Evolutionary conservation across 2,329 filamentous ascomycete species (phyloP), one percentile per base, ranked within the genome.

Genomic region (Sporothrix humicola): DNA sequence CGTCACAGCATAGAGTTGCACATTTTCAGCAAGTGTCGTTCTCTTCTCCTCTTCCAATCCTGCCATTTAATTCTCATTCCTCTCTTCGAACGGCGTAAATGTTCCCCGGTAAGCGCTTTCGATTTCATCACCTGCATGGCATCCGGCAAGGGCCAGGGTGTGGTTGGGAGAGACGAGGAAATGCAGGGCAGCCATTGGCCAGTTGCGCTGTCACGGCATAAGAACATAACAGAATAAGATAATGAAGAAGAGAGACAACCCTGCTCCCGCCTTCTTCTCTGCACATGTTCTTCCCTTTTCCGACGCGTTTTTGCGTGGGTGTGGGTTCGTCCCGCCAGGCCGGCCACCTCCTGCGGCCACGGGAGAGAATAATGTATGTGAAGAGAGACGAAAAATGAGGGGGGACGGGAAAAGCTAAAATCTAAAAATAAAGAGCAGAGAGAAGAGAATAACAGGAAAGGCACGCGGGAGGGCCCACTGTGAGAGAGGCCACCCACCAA

Each of bases 71-170:
- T 56, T 37, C 9, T 10, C 3, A 54, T 26, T 69, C 6, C 48
- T 20, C 20, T 7, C 48, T 26, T 56, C 23, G 0, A 23, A 15
- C 61, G 20, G 42, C 2, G 42, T 26, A 26, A 26, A 26, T 46
- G 61, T 66, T 69, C 37, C 50, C 50, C 17, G 50, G 50, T 70
- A 70, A 70, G 68, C 68, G 68, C 68, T n/a, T 23, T 70, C 37
- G 50, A 58, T 58, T 44, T 58, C 68, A 12, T 70, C 68, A 70
- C 68, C 68, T 52, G 66, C 66, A 69, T 69, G 46, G 61, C 42
- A 48, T 66, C 61, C 61, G 42, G 46, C 42, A 10, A 48, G 61
- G 42, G 61, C 42, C n/a, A 44, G 56, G 61, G 12, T n/a, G n/a
- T 26, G n/a, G 59, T 44, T 66, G 61, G 61, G 42, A 48, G 42